A percentile compares a stretch with the other conserved stretches of the same genome.
These are phyloP conservation scores for Eruca vesicaria DNA, from an alignment of 441 rosid genomes.

Conservation along the genomic window DNA sequence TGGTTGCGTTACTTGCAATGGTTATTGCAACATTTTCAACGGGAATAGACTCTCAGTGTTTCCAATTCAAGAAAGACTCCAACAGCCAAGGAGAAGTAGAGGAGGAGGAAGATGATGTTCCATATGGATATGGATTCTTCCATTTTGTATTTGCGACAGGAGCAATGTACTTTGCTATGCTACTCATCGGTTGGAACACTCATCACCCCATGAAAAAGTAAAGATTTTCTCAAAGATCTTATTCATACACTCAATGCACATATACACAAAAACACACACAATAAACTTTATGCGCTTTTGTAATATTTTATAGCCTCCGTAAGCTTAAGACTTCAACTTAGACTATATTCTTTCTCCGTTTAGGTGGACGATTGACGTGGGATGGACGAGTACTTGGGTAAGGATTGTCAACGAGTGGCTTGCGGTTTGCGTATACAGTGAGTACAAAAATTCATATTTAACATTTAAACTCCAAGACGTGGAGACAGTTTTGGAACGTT, in stretches of 20 bases:
- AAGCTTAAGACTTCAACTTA: neutral
- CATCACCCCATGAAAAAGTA: constrained; percentile 83
- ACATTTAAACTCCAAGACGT: neutral
- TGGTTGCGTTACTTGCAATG: constrained; percentile 81
- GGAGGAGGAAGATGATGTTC: constrained; percentile 58
- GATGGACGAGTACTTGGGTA: constrained; percentile 99
- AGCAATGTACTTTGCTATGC: constrained; percentile 97
- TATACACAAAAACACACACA: neutral
- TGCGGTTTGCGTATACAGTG: constrained; percentile 90
- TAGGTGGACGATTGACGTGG: constrained; percentile 99
- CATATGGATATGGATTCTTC: constrained; percentile 97
- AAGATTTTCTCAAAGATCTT: neutral
- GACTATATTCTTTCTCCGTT: neutral
- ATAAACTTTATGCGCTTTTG: neutral
- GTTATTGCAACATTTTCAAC: constrained; percentile 96
- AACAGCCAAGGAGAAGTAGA: constrained; percentile 40
- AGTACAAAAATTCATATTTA: constrained; percentile 34
- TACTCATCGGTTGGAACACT: constrained; percentile 90
- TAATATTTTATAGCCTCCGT: too few species aligned
- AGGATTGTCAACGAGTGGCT: constrained; percentile 92
- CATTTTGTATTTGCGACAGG: constrained; percentile 98
- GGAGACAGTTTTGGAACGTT: constrained; percentile 5
- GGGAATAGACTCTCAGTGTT: constrained; percentile 90
- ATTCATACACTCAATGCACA: neutral
- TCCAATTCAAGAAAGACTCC: constrained; percentile 65